A percentile compares a stretch with the other conserved stretches of the same genome.
Evolutionary conservation across 2,329 filamentous ascomycete species (phyloP).

Genomic region (Didymellaceae sp.): DNA sequence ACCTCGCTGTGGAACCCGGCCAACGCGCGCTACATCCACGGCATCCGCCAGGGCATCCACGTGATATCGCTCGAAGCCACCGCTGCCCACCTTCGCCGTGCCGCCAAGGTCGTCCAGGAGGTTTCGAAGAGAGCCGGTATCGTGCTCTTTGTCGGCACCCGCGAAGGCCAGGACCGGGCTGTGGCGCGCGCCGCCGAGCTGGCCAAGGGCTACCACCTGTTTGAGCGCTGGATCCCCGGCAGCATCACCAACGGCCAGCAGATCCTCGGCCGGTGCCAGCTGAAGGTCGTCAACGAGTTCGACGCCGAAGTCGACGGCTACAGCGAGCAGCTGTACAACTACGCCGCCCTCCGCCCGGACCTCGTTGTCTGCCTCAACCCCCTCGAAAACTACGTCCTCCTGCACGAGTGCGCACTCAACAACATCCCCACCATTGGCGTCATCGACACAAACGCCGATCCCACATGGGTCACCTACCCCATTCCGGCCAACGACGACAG

Average conservation of each 20-base stretch:
- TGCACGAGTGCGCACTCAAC: constrained; percentile 89
- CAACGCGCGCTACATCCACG: constrained; percentile 93
- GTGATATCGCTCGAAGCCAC: constrained; percentile 92
- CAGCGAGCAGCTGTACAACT: constrained; percentile 67
- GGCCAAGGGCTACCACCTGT: constrained; percentile 82
- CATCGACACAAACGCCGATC: constrained; percentile 91
- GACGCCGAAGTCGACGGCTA: constrained; percentile 72
- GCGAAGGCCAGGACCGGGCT: constrained; percentile 78
- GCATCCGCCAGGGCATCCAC: constrained; percentile 84
- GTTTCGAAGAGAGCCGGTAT: constrained; percentile 82
- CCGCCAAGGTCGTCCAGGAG: constrained; percentile 89
- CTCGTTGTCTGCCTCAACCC: constrained; percentile 93
- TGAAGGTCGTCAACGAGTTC: constrained; percentile 77
- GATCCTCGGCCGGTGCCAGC: constrained; percentile 73
- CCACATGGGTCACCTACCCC: constrained; percentile 92
- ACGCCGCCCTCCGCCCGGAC: constrained; percentile 78
- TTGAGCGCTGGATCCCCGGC: constrained; percentile 91
- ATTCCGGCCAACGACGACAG: constrained; percentile 98
- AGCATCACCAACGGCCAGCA: constrained; percentile 91
- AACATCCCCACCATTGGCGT: constrained; percentile 94
- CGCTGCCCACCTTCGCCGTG: constrained; percentile 86
- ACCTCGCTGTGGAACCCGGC: constrained; percentile 92
- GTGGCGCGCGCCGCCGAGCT: constrained; percentile 83
- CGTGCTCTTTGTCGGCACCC: constrained; percentile 88
- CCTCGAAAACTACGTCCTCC: constrained; percentile 84